Base-by-base conservation (phyloP, 2,329 filamentous ascomycete genomes). In the Cladosporium sp. region DNA sequence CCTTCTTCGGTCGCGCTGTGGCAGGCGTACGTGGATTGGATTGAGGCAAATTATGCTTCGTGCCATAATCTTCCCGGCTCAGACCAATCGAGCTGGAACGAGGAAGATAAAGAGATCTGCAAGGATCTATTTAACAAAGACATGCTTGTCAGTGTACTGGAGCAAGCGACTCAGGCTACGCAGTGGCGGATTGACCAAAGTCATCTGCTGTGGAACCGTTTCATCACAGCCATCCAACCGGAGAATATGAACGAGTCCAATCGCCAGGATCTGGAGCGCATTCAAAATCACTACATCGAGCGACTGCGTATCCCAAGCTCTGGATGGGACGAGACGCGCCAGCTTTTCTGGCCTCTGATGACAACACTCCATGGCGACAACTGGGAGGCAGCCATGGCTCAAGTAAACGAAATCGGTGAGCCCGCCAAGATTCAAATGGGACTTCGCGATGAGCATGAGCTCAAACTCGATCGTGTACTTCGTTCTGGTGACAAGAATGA, bases 201-300 rank as follows among this genome's bases (percentile, higher is more conserved):
- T 64, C 84, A 90, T 65, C 70, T 83, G 53, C 77, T 93, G 9
- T 95, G 88, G 88, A 81, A 91, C 64, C 82, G 84, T 58, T 92
- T 87, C 78, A 77, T 89, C 41, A 18, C 46, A 2, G 58, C 58
- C 4, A 81, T 84, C 50, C 78, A 49, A 18, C 44, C 43, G n/a
- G 81, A 87, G 59, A 80, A 87, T 59, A 77, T 91, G 16, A 77
- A 71, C 72, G 78, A 49, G 69, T 80, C 64, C 74, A 80, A 67
- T 9, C 38, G 46, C 14, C 46, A 42, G 31, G 77, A 77, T 52
- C 74, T 88, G 13, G 77, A 80, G 56, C 80, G 81, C 62, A 80
- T 92, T 61, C 83, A 82, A 28, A 78, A 81, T 45, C 77, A 89
- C 41, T 92, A 86, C 68, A 77, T 83, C 58, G 79, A 86, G 60